Conservation (phyloP, 345 rosid genomes). For the Corymbia maculata region DNA sequence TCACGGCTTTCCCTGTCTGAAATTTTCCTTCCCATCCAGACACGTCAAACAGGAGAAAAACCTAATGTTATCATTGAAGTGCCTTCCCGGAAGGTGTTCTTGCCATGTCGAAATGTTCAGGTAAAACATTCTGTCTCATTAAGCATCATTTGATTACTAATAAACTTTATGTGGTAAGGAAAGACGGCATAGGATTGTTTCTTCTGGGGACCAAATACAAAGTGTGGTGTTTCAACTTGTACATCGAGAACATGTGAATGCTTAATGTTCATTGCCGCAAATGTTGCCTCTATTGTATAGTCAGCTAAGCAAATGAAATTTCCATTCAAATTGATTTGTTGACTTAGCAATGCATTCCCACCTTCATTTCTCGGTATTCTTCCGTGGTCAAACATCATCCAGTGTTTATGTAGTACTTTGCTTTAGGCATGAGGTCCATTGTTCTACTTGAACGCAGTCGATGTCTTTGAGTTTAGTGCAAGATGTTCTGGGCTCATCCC, state of each 20-base stretch:
- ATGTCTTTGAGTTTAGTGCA: background rate
- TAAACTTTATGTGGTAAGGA: no score
- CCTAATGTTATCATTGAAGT: background rate
- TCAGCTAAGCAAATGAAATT: background rate
- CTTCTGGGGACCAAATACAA: no score
- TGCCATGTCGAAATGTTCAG: background rate
- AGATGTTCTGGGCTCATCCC: no score
- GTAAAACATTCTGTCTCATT: background rate
- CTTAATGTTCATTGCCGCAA: background rate
- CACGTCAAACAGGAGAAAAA: background rate
- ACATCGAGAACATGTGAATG: background rate
- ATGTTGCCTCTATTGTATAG: background rate
- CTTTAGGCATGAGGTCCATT: background rate
- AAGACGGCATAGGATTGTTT: no score
- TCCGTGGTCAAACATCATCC: background rate
- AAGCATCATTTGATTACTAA: background rate
- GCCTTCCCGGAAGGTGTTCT: background rate
- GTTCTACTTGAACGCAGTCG: background rate
- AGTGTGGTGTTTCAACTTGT: no score
- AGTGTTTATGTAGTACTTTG: background rate
- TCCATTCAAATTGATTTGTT: background rate
- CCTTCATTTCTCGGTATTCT: background rate
- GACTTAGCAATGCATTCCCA: background rate
- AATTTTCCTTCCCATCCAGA: background rate
- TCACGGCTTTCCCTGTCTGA: background rate